Evolutionary conservation across 208 protist genomes (phyloP), one percentile per base, ranked within the genome.

Genomic region (Wallacemonas rigidus): DNA sequence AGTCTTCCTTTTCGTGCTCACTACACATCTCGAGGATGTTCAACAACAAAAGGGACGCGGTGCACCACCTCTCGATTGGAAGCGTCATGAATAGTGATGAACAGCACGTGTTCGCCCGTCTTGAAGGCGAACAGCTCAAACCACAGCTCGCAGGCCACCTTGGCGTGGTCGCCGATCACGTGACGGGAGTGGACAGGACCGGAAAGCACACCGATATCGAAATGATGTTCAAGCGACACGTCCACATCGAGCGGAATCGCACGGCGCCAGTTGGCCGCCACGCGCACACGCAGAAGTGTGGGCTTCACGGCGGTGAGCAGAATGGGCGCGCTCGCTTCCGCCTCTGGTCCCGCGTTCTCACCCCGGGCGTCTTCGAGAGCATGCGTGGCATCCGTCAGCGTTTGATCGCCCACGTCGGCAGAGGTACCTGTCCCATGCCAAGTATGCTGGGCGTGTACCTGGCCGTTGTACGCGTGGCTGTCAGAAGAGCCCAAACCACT

Each of bases 121-220:
- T 90, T 93, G 69, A 96, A 92, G 2, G 85, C 82, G 43, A 94
- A 81, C 6, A 94, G 73, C 51, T 96, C 92, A 38, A 95, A 75
- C 51, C 62, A 54, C 41, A 87, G 75, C 43, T 85, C 64, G 78
- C 87, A 95, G 15, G 58, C 57, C 14, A n/a, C 51, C 26, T 65
- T 73, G 1, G 74, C 82, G 39, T 78, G 64, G 1, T 86, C 84
- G 14, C 91, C 89, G 14, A 96, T 82, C 9, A 81, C 65, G 11
- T 70, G 71, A 2, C 57, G 69, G 12, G 79, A 79, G 50, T 90
- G 74, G 9, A 91, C 82, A 0, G 85, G 76, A n/a, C 92, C 92
- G 3, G 82, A 86, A 2, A 96, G 65, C 45, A 92, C 72, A 15
- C 81, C 88, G 1, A 89, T 80, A 45, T 96, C 92, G 38, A 88